Percentiles rank a stretch among this genome's conserved stretches.
Conservation (phyloP, 1,139 yeast species). For the Candida sanyaensis region DNA sequence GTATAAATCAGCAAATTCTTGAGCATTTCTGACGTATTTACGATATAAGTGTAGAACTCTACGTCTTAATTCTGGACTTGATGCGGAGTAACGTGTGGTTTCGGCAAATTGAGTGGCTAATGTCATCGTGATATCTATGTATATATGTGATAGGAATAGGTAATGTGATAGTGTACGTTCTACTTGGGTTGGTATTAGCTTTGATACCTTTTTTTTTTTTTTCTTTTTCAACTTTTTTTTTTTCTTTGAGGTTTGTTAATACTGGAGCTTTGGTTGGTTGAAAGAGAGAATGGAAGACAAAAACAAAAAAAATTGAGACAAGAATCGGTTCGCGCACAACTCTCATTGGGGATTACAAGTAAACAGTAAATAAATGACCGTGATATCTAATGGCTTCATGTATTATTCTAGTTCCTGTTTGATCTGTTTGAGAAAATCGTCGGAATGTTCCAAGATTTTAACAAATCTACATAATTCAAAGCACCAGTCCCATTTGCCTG, state of each 20-base stretch:
- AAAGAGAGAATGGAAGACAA: background rate
- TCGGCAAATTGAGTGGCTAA: slow-evolving; percentile 84
- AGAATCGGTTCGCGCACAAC: slow-evolving; percentile 1
- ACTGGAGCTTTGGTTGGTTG: slow-evolving; percentile 1
- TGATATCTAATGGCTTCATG: background rate
- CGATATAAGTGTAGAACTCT: slow-evolving; percentile 76
- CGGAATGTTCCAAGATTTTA: slow-evolving; percentile 43
- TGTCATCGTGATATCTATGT: slow-evolving; percentile 39
- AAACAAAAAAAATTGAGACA: background rate
- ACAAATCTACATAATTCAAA: slow-evolving; percentile 48
- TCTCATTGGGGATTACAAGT: background rate
- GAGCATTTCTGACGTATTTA: slow-evolving; percentile 64
- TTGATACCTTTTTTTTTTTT: background rate
- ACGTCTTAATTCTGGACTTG: slow-evolving; percentile 60
- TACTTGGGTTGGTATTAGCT: background rate
- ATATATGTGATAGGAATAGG: background rate
- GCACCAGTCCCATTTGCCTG: slow-evolving; percentile 46
- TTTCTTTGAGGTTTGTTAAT: background rate
- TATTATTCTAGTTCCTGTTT: slow-evolving; percentile 11
- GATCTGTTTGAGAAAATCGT: slow-evolving; percentile 25
- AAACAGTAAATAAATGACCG: too few relatives aligned
- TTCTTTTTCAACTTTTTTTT: background rate
- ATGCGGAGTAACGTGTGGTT: slow-evolving; percentile 69
- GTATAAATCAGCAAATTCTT: slow-evolving; percentile 66
- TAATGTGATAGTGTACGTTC: too few relatives aligned